Evolutionary conservation across 768 basidiomycete genomes (phyloP).

Genomic region (Lactarius evosmus): DNA sequence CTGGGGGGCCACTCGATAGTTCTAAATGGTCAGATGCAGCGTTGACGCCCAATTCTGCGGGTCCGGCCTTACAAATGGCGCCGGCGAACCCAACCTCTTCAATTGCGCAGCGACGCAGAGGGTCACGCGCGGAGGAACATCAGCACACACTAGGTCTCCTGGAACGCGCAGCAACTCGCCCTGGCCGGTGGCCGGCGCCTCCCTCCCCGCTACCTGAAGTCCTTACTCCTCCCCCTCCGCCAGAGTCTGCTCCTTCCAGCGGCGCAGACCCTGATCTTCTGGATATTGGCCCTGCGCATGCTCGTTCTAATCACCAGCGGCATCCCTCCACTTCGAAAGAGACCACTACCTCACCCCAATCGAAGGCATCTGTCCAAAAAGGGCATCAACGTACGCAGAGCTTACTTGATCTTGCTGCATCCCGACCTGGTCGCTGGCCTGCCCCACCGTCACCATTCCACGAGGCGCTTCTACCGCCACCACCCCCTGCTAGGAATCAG

Average conservation of each 20-base stretch:
- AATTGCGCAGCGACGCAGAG: conserved; percentile 31
- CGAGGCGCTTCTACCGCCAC: conserved; percentile 14
- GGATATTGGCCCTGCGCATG: background rate
- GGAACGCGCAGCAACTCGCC: conserved; percentile 43
- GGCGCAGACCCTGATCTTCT: background rate
- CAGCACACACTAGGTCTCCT: conserved; percentile 57
- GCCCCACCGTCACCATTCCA: conserved; percentile 20
- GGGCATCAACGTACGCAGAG: conserved; percentile 21
- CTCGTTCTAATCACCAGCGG: conserved; percentile 1
- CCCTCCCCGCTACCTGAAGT: conserved; percentile 21
- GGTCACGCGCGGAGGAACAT: conserved; percentile 46
- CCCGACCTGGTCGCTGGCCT: conserved; percentile 23
- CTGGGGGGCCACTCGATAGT: background rate
- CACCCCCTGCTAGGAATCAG: background rate
- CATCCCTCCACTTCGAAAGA: conserved; percentile 1
- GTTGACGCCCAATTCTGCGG: background rate
- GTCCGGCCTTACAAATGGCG: background rate
- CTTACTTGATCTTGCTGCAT: conserved; percentile 20
- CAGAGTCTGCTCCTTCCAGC: background rate
- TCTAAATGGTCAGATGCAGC: background rate
- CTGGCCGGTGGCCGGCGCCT: conserved; percentile 22
- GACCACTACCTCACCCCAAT: background rate
- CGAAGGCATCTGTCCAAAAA: background rate
- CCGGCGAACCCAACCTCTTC: conserved; percentile 7
- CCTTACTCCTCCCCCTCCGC: conserved; percentile 19